Conservation (phyloP, 1,284 basidiomycete species). For the Cutaneotrichosporon mucoides region DNA sequence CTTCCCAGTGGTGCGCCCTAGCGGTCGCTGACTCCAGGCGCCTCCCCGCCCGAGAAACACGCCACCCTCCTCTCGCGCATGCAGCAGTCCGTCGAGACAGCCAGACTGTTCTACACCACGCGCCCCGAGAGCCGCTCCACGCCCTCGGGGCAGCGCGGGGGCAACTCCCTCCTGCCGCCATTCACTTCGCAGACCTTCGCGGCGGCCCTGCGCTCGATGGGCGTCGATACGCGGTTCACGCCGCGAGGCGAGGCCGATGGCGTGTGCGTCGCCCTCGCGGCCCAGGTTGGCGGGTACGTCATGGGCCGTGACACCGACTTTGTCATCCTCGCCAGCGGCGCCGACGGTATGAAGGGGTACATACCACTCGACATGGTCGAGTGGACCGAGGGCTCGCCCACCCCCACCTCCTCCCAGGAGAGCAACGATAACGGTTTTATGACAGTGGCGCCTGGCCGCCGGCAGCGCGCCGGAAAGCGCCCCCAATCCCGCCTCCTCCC, state of each 20-base stretch:
- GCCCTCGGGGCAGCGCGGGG: slow-evolving; percentile 63
- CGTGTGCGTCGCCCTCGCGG: slow-evolving; percentile 76
- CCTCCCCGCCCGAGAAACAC: slow-evolving; percentile 69
- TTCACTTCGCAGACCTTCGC: slow-evolving; percentile 62
- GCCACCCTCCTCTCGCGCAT: slow-evolving; percentile 62
- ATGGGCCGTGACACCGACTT: slow-evolving; percentile 78
- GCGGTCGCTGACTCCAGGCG: slow-evolving; percentile 56
- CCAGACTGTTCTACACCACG: slow-evolving; percentile 77
- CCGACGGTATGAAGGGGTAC: slow-evolving; percentile 57
- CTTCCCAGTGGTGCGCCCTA: too few relatives aligned
- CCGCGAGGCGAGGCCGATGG: slow-evolving; percentile 85
- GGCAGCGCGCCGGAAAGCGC: slow-evolving; percentile 16
- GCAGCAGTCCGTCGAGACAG: slow-evolving; percentile 58
- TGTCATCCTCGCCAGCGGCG: slow-evolving; percentile 67
- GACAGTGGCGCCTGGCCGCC: slow-evolving; percentile 8
- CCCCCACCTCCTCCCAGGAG: neutral
- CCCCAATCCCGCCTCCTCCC: slow-evolving; percentile 58
- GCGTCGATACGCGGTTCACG: slow-evolving; percentile 51
- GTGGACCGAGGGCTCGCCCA: slow-evolving; percentile 54
- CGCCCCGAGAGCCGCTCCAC: slow-evolving; percentile 64
- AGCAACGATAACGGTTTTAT: slow-evolving; percentile 14
- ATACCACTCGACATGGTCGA: slow-evolving; percentile 73
- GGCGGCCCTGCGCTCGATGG: slow-evolving; percentile 56
- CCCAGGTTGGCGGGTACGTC: slow-evolving; percentile 66
- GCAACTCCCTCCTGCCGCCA: slow-evolving; percentile 63